Base-by-base conservation (phyloP, 345 rosid species). In the Viola odorata region DNA sequence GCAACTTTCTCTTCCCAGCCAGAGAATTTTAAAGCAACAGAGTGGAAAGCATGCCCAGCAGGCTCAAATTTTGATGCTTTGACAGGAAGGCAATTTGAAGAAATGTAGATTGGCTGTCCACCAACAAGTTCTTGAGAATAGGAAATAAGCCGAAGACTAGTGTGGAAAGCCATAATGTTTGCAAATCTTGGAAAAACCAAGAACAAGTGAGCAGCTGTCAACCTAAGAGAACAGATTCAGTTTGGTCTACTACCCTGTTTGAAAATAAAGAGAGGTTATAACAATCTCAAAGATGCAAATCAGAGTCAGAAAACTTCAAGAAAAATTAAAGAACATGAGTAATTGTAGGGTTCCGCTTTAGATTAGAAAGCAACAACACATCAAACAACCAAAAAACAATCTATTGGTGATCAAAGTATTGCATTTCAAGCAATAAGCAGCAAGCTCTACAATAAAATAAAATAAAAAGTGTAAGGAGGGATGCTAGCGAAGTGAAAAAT, bases 31-130 rank as follows among this genome's bases (percentile, higher is more conserved):
- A 84, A 90, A 64, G 92, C 97, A 78, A 85, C 89, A 71, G 75
- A 57, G 63, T 95, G 97, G 61, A 91, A 95, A 68, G 96, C 62
- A 74, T 82, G 92, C 15, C 96, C 99, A 68, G 99, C 97, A 54
- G 99, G 97, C 67, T 95, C 99, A 52, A 77, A 86, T 41, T 79
- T 80, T 41, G 59, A 64, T 55, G 91, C 91, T 83, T 95, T 95
- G 41, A 85, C 67, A 14, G 99, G 96, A 70, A 84, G 84, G 72
- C 85, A 77, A 73, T 91, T 95, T 32, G 99, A 95, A 68, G 81
- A 79, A 67, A 80, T 81, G 68, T 67, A 81, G 6, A 88, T 47
- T 5, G 97, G 89, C 63, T 85, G 79, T 14, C 95, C 89, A 65
- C 84, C 89, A 37, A 81, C 78, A 63, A 95, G 91, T 73, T 91